These are phyloP conservation scores for Adenanthera pavonina DNA, from an alignment of 306 rosid genomes.

Conservation along the genomic window DNA sequence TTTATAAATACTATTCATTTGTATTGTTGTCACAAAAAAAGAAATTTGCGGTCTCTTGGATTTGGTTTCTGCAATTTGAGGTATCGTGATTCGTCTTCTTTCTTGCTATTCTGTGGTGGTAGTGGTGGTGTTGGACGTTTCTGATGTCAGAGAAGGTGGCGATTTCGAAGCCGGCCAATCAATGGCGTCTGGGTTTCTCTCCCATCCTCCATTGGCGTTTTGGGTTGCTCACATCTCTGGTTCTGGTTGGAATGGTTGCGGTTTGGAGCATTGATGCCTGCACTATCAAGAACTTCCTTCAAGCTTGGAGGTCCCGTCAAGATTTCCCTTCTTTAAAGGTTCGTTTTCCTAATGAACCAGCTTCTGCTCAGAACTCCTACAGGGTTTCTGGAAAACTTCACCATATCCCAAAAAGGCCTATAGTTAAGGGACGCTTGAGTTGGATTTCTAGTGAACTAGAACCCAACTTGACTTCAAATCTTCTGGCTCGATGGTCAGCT, in stretches of 20 bases:
- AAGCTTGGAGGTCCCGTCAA: conserved; percentile 61
- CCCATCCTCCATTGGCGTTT: conserved; percentile 68
- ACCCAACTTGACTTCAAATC: conserved; percentile 62
- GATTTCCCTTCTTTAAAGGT: conserved; percentile 48
- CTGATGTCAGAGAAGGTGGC: conserved; percentile 73
- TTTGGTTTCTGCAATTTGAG: conserved; percentile 10
- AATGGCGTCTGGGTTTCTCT: conserved; percentile 43
- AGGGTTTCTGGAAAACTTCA: conserved; percentile 34
- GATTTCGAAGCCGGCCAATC: conserved; percentile 42
- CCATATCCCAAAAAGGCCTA: conserved; percentile 17
- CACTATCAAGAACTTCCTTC: conserved; percentile 54
- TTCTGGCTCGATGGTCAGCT: conserved; percentile 69
- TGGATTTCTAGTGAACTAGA: conserved; percentile 77
- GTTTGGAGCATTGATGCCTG: conserved; percentile 77
- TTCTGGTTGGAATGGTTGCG: conserved; percentile 59
- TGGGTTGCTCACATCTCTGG: conserved; percentile 59
- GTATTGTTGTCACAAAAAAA: conserved; percentile 22
- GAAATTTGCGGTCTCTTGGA: conserved; percentile 29
- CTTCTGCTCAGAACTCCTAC: conserved; percentile 40
- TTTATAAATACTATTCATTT: conserved; percentile 10
- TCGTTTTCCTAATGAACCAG: conserved; percentile 42
- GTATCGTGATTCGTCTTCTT: conserved; percentile 37
- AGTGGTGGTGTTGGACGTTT: conserved; percentile 15
- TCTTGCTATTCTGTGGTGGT: conserved; percentile 9
- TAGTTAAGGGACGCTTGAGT: conserved; percentile 33